Evolutionary conservation across 495 filamentous ascomycete species (phyloP), one percentile per base, ranked within the genome.

Genomic region (Penicillium bialowiezense): DNA sequence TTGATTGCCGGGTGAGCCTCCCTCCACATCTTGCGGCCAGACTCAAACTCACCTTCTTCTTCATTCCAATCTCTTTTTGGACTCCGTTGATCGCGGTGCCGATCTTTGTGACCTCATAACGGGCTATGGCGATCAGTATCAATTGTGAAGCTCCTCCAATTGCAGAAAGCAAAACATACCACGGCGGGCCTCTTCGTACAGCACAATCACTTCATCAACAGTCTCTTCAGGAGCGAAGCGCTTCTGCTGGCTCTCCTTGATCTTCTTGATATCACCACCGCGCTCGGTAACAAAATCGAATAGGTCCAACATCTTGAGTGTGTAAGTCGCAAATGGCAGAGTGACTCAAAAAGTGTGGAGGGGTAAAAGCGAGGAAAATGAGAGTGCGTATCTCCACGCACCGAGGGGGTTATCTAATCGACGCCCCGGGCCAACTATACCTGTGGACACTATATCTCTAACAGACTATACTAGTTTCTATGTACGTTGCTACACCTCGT

Each of bases 181-280:
- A 65, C 73, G 80, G 45, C 90, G 81, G 60, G 91, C 89, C 57
- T 95, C 90, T 64, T 96, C 90, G 54, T 84, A 97, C 58, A 96
- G 75, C 12, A 76, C 79, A 56, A 96, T 89, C 32, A 98, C 83
- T 69, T 95, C 87, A 70, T 98, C 95, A 26, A 97, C 93, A 20
- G 79, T 78, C 62, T 88, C 85, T 57, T 88, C 88, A 2, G 85
- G 78, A 21, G 88, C 92, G 71, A 81, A 78, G 47, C 95, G 86
- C 56, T 80, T 82, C 58, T 84, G 78, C 68, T 98, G 93, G 58
- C 85, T 90, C 68, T 96, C 89, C 64, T 86, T 88, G 70, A 98
- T 93, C 68, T 80, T 81, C 50, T 91, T 84, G 10, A 89, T 88
- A 71, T 96, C 80, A 52, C 93, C 95, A 54, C 91, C 93, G 51